Conservation (phyloP, 768 basidiomycete genomes). For the Hygrophoropsis aurantiaca region DNA sequence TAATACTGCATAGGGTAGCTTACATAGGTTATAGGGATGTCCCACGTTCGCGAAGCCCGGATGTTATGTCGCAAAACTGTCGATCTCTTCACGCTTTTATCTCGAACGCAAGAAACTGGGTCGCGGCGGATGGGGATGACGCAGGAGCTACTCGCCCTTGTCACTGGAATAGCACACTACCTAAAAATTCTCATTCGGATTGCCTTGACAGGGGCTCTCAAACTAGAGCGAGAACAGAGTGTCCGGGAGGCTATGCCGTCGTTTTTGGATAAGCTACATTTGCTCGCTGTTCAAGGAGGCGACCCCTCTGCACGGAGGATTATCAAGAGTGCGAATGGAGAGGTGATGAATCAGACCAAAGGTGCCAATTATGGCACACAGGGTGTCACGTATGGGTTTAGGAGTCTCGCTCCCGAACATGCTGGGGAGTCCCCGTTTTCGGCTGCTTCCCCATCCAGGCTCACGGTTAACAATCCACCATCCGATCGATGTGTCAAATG, state of each 20-base stretch:
- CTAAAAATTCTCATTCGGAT: conserved; percentile 99
- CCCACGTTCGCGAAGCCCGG: conserved; percentile 96
- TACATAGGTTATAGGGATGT: conserved; percentile 68
- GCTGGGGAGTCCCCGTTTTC: conserved; percentile 86
- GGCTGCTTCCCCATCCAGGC: conserved; percentile 39
- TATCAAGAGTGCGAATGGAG: conserved; percentile 74
- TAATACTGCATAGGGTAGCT: conserved; percentile 6
- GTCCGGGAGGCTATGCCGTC: conserved; percentile 81
- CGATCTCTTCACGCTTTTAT: conserved; percentile 94
- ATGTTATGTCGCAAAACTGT: conserved; percentile 99
- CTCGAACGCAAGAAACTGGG: conserved; percentile 92
- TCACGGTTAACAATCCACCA: conserved; percentile 68
- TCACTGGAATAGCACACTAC: conserved; percentile 98
- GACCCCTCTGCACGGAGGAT: conserved; percentile 76
- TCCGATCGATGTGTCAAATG: conserved; percentile 93
- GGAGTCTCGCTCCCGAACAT: conserved; percentile 86
- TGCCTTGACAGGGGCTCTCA: conserved; percentile 92
- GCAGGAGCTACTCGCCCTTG: conserved; percentile 92
- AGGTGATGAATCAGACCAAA: conserved; percentile 40
- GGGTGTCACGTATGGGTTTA: conserved; percentile 89
- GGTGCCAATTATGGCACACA: conserved; percentile 73
- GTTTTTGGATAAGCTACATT: conserved; percentile 91
- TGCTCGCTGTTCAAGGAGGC: conserved; percentile 83
- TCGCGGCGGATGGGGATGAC: conserved; percentile 94
- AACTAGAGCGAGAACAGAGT: conserved; percentile 88